Conservation (phyloP, 2,329 filamentous ascomycete genomes). For the Botrytis fragariae region DNA sequence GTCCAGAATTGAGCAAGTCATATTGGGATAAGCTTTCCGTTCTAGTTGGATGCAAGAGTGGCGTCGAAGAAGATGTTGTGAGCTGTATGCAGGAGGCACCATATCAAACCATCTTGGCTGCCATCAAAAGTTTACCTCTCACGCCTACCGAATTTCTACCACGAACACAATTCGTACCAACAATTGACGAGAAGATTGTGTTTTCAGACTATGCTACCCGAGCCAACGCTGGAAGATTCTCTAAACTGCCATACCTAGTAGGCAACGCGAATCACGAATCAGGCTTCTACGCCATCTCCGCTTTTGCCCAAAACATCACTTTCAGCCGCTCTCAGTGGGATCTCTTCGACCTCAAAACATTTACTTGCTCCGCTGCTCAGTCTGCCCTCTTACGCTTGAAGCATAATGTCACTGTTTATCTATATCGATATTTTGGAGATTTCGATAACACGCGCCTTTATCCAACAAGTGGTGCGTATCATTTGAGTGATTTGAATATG, state of each 20-base stretch:
- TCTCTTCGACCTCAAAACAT: slow-evolving; percentile 35
- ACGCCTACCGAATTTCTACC: background rate
- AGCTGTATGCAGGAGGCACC: slow-evolving; percentile 3
- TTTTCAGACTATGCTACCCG: slow-evolving; percentile 24
- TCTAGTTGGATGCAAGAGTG: background rate
- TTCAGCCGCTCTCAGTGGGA: slow-evolving; percentile 33
- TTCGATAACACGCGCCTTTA: slow-evolving; percentile 39
- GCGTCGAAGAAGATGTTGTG: background rate
- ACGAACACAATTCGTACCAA: slow-evolving; percentile 25
- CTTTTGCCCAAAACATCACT: slow-evolving; percentile 26
- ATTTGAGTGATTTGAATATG: slow-evolving; percentile 37
- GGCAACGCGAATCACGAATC: slow-evolving; percentile 40
- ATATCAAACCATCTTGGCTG: background rate
- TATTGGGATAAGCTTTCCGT: background rate
- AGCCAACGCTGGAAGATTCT: slow-evolving; percentile 21
- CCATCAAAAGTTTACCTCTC: background rate
- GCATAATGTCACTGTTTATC: slow-evolving; percentile 39
- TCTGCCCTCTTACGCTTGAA: slow-evolving; percentile 31
- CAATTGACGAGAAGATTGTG: slow-evolving; percentile 23
- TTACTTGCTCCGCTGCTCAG: slow-evolving; percentile 39
- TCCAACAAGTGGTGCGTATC: slow-evolving; percentile 38
- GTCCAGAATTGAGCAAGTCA: background rate
- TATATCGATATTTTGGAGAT: slow-evolving; percentile 41
- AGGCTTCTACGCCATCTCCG: slow-evolving; percentile 34
- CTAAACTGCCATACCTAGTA: slow-evolving; percentile 34